These are phyloP conservation scores for Phaeophleospora eucalypticola DNA, from an alignment of 2,329 filamentous ascomycete species.

Conservation along the genomic window DNA sequence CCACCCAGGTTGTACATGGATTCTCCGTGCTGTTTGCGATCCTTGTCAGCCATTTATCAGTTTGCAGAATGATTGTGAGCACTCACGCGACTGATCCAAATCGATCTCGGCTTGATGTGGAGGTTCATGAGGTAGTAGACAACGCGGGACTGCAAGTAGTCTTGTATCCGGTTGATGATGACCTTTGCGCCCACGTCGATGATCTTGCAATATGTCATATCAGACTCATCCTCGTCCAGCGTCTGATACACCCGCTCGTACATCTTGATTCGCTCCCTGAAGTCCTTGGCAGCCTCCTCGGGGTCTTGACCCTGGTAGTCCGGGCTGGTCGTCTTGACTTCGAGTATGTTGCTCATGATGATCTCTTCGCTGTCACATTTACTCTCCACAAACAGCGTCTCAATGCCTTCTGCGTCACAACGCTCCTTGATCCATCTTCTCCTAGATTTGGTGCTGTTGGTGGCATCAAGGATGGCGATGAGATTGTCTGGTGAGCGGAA, in stretches of 20 bases:
- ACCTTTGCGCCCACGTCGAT: constrained; percentile 95
- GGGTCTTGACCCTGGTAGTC: constrained; percentile 95
- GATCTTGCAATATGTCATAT: constrained; percentile 93
- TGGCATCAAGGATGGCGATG: constrained; percentile 92
- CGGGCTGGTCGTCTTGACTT: constrained; percentile 89
- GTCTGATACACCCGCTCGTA: constrained; percentile 97
- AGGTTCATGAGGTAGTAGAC: constrained; percentile 99
- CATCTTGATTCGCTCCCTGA: constrained; percentile 88
- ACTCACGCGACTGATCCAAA: constrained; percentile 77
- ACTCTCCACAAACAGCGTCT: constrained; percentile 93
- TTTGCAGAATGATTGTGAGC: not conserved
- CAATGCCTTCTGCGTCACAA: constrained; percentile 67
- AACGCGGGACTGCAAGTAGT: constrained; percentile 92
- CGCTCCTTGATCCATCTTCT: constrained; percentile 86
- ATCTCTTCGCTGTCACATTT: constrained; percentile 94
- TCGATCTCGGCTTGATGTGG: constrained; percentile 92
- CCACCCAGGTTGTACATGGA: constrained; percentile 87
- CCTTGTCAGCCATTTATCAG: constrained; percentile 7
- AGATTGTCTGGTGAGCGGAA: constrained; percentile 72
- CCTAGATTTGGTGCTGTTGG: constrained; percentile 87
- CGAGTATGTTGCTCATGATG: constrained; percentile 90
- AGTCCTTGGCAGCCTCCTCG: constrained; percentile 83
- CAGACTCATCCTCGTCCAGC: constrained; percentile 80
- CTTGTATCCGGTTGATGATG: constrained; percentile 95
- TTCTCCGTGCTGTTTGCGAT: constrained; percentile 70